Conservation (phyloP, 1,284 basidiomycete species). For the Amylostereum areolatum region DNA sequence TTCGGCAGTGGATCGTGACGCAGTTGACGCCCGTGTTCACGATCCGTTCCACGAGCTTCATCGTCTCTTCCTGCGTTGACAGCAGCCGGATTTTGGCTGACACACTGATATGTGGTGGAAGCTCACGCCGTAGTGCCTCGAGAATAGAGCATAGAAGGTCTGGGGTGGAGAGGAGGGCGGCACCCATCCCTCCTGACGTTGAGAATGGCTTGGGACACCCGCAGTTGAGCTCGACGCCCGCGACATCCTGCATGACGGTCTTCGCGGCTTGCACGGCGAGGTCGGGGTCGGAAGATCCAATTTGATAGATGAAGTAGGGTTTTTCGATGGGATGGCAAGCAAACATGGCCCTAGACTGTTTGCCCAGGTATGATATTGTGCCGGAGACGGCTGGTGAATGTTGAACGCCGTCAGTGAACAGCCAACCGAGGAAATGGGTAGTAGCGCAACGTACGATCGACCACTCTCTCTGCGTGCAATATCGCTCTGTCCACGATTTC, state of each 20-base stretch:
- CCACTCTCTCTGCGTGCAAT: conserved; percentile 74
- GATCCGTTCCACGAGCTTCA: conserved; percentile 83
- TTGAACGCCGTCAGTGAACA: background rate
- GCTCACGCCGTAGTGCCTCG: conserved; percentile 64
- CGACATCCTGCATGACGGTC: conserved; percentile 83
- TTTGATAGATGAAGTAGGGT: conserved; percentile 86
- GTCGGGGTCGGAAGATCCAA: conserved; percentile 86
- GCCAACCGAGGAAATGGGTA: conserved; percentile 1
- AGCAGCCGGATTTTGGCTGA: conserved; percentile 91
- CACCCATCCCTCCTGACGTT: conserved; percentile 94
- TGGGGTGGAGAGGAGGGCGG: conserved; percentile 88
- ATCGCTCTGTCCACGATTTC: conserved; percentile 98
- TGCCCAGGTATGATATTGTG: conserved; percentile 83
- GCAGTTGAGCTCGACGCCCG: conserved; percentile 93
- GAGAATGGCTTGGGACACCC: conserved; percentile 97
- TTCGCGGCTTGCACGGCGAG: conserved; percentile 90
- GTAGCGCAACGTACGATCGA: conserved; percentile 64
- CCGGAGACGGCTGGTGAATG: conserved; percentile 66
- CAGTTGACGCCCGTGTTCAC: conserved; percentile 84
- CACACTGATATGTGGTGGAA: conserved; percentile 77
- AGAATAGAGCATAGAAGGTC: conserved; percentile 88
- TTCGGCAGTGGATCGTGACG: conserved; percentile 94
- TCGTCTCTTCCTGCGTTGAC: conserved; percentile 80
- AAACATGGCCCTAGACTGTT: conserved; percentile 83
- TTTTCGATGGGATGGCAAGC: conserved; percentile 94